Evolutionary conservation across 345 rosid genomes (phyloP).

Genomic region (Pugionium cornutum): DNA sequence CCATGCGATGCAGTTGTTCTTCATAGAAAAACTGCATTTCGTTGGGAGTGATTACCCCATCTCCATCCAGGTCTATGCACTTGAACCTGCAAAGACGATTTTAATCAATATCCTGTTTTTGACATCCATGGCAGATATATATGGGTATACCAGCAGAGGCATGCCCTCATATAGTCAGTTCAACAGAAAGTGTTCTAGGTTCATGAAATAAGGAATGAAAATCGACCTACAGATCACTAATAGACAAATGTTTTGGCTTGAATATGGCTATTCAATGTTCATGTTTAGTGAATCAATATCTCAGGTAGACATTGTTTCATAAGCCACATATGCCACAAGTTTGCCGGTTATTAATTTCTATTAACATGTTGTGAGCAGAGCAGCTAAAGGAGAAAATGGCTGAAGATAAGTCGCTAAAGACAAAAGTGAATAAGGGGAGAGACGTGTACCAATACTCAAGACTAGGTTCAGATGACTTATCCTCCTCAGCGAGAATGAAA

Average conservation of each 20-base stretch:
- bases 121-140: not conserved
- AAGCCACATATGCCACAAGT: conserved; percentile 39
- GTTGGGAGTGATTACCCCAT: conserved; percentile 75
- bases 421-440: not conserved
- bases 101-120: conserved; percentile 14
- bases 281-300: not conserved
- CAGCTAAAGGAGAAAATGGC: conserved; percentile 1
- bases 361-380: conserved; percentile 1
- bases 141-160: conserved; percentile 8
- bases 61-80: conserved; percentile 86
- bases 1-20: conserved; percentile 90
- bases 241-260: not conserved
- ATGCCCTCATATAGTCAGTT: not conserved
- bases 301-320: not conserved
- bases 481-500: conserved; percentile 91
- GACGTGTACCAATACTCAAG: conserved; percentile 80
- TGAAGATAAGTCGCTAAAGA: conserved; percentile 6
- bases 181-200: conserved; percentile 2
- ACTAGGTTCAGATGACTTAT: conserved; percentile 84
- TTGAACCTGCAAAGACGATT: conserved; percentile 64
- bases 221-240: not conserved
- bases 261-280: not conserved
- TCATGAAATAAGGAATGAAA: not conserved
- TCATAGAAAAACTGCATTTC: conserved; percentile 88
- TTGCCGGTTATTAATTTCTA: not conserved